Base-by-base conservation (phyloP, 202 grass and related monocot genomes). In the Carex sylvatica region DNA sequence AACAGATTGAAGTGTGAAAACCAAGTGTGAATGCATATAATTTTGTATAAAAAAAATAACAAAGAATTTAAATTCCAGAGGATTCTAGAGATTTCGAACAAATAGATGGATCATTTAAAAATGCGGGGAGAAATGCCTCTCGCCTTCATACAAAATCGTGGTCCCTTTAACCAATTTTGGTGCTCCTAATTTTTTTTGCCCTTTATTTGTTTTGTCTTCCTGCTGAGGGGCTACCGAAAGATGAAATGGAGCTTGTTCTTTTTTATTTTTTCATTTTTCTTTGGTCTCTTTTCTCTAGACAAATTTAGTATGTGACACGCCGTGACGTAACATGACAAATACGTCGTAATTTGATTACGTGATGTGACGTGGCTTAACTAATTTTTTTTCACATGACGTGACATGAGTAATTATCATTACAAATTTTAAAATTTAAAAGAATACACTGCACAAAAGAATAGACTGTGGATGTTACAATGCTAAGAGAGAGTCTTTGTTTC, bases 151-250 rank as follows among this genome's bases (percentile, higher is more conserved):
- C 62, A 66, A 82, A 67, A 5, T 65, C 79, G 22, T 68, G 62
- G 79, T 81, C 79, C 35, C 62, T 67, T 72, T 47, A 81, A 61
- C 36, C 30, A 61, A 79, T 15, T 79, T 53, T 62, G 33, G 30
- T 79, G 70, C 42, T 51, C 8, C 70, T 26, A 3, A 26, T 26
- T 73, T 51, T 44, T 52, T 74, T 52, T 74, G 28, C 44, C 22
- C 42, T 52, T 74, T 26, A 13, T 24, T 74, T 53, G 62, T 28
- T 65, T 65, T 22, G 5, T 74, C 44, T 40, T 70, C 7, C 36
- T 18, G 10, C 15, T 19, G 10, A 51, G 20, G 36, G 11, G 4
- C 19, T 23, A 51, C 70, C 12, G 12, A 47, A 73, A 51, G 12
- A 53, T 52, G 9, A 54, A 53, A 9, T 53, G 23, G 20, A 53